Evolutionary conservation across 1,139 yeast genomes (phyloP), one percentile per base, ranked within the genome.

Genomic region (Nakaseomyces sp.): DNA sequence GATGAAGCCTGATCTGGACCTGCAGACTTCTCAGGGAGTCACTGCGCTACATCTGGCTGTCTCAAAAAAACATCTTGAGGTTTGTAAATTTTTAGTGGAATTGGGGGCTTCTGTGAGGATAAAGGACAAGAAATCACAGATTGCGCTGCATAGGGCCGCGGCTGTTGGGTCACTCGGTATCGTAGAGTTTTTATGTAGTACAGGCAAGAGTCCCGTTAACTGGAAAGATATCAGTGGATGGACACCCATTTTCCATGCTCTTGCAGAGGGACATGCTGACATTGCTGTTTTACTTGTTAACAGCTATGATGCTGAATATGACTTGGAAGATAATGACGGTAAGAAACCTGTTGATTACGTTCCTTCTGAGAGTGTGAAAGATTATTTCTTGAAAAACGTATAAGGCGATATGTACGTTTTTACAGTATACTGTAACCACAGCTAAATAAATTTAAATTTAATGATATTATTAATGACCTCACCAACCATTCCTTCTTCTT

Each of bases 201-300:
- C 24, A 12, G 74, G 76, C 10, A 73, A 73, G 43, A 77, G 81
- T 2, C 83, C 86, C 16, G 59, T 88, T 22, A 85, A 87, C 56
- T 71, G 79, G 4, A 73, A 75, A 36, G 97, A 89, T 58, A 54
- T 56, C 16, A 72, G 74, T 43, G 94, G 95, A 0, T 86, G 93
- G 89, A 84, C 95, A 0, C 79, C 95, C 0, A 63, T 89, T 52
- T 95, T 87, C 61, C 95, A 87, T 62, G 96, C 97, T 0, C 66
- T 84, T 44, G 91, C 96, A 0, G 98, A 89, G 61, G 96, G 96
- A 0, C 81, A 82, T 57, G 89, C 81, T 2, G 96, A 86, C 47
- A 76, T 78, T 7, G 95, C 85, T 0, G 71, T 77, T 2, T 56
- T 68, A 35, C 66, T 89, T 41, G 77, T 80, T 5, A 55, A 50